A percentile compares a stretch with the other conserved stretches of the same genome.
These are phyloP conservation scores for Fusarium tanahbumbuense DNA, from an alignment of 2,329 filamentous ascomycete genomes.

Conservation along the genomic window DNA sequence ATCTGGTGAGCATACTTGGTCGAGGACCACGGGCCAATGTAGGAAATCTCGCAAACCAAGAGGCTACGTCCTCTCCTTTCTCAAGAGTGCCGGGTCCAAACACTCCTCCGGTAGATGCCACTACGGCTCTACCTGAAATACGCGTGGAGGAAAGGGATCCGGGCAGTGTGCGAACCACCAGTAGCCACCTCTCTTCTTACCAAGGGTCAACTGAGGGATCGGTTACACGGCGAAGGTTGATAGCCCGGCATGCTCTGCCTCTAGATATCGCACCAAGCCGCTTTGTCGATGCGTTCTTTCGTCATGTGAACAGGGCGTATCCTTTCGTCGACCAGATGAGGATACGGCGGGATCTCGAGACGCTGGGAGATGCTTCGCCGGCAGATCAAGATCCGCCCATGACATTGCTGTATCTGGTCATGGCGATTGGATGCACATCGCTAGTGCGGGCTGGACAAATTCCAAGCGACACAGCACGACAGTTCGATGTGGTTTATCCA, in stretches of 20 bases:
- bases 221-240: slow-evolving; percentile 26
- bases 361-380: slow-evolving; percentile 47
- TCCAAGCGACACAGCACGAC: slow-evolving; percentile 47
- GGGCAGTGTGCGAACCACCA: slow-evolving; percentile 37
- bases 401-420: slow-evolving; percentile 57
- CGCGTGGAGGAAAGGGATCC: slow-evolving; percentile 36
- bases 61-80: slow-evolving; percentile 25
- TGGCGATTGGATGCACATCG: slow-evolving; percentile 60
- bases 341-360: slow-evolving; percentile 52
- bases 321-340: slow-evolving; percentile 56
- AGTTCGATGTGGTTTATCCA: slow-evolving; percentile 54
- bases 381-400: slow-evolving; percentile 40
- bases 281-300: slow-evolving; percentile 59
- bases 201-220: slow-evolving; percentile 37
- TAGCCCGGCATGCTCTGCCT: slow-evolving; percentile 37
- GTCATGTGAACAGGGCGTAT: slow-evolving; percentile 59
- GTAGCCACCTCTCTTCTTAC: slow-evolving; percentile 41
- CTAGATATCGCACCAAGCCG: slow-evolving; percentile 46
- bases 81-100: slow-evolving; percentile 22
- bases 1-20: slow-evolving; percentile 39
- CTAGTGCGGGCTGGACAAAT: slow-evolving; percentile 57
- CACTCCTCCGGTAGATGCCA: slow-evolving; percentile 33
- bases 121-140: slow-evolving; percentile 2
- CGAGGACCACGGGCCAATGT: slow-evolving; percentile 3
- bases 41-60: slow-evolving; percentile 2